Evolutionary conservation across 2,329 filamentous ascomycete species (phyloP), one percentile per base, ranked within the genome.

Genomic region (Cordyceps fumosorosea): DNA sequence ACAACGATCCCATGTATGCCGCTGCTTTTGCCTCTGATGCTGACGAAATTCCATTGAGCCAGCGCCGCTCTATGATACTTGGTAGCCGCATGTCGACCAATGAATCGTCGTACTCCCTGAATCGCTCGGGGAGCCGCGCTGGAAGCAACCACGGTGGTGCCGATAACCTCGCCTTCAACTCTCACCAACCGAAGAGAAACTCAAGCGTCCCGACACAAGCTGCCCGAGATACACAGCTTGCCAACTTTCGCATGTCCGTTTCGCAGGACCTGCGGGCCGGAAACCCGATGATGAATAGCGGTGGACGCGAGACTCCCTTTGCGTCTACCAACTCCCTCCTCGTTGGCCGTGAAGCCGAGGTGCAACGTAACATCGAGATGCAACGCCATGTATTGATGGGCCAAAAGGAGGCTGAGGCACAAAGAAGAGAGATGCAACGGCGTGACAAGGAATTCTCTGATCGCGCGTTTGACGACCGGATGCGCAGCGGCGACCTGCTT

Each of bases 401-500:
- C 42, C 86, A 89, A 66, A 83, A 82, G 66, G 84, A 87, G 66
- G 84, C 85, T 34, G 85, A 85, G 69, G 81, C 85, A 58, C 79
- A 84, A 69, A 80, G 81, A 57, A 80, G 81, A 58, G 83, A 88
- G 70, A 78, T 81, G 68, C 82, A 86, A 67, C 79, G 81, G 61
- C 75, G 79, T 48, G 84, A 83, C 55, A 83, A 81, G 66, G 81
- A 85, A 65, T 78, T 83, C 60, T 78, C 80, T 6, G 85, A 90
- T 16, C 82, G 82, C 56, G 81, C 81, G 44, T 86, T 91, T 68
- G 89, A 91, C 66, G 85, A 88, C 72, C 82, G 85, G 66, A 95
- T 96, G 89, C 81, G 90, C 60, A 86, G 84, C 18, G 87, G 88
- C 0, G 85, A 89, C 65, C 83, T 96, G 78, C 79, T 89, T 57